Conservation (phyloP, 2,329 filamentous ascomycete genomes). For the Beauveria asiatica region DNA sequence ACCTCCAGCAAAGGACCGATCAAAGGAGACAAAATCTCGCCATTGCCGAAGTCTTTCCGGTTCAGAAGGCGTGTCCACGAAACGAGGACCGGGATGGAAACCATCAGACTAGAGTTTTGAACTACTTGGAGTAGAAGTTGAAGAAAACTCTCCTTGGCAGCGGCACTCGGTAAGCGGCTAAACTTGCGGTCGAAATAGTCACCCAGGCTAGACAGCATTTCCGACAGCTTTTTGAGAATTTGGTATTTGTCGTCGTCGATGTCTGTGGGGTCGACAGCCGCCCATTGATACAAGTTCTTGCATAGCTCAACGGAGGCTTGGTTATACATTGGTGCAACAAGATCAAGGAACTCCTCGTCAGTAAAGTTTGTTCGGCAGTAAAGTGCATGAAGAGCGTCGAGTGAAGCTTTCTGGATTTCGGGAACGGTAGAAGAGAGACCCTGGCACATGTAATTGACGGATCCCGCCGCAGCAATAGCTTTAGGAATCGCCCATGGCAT, state of each 20-base stretch:
- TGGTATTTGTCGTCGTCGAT: constrained; percentile 89
- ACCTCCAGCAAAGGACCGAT: constrained; percentile 73
- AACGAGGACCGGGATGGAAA: constrained; percentile 88
- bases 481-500: constrained; percentile 84
- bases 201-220: constrained; percentile 80
- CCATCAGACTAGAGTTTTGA: constrained; percentile 76
- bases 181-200: constrained; percentile 77
- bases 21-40: constrained; percentile 52
- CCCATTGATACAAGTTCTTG: constrained; percentile 70
- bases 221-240: constrained; percentile 86
- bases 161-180: constrained; percentile 51
- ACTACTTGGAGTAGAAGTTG: constrained; percentile 71
- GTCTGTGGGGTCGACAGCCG: constrained; percentile 67
- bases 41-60: constrained; percentile 57
- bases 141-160: constrained; percentile 66
- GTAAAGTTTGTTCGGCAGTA: constrained; percentile 68
- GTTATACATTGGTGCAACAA: constrained; percentile 73
- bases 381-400: constrained; percentile 71
- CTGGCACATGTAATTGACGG: constrained; percentile 61
- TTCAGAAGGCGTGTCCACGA: constrained; percentile 79
- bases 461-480: constrained; percentile 63
- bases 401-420: constrained; percentile 59
- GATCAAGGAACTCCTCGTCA: constrained; percentile 67
- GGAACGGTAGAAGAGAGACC: constrained; percentile 63
- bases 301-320: constrained; percentile 63